A percentile compares a stretch with the other conserved stretches of the same genome.
These are phyloP conservation scores for Globisporangium orthogonon DNA, from an alignment of 352 stramenopile species.

Conservation along the genomic window DNA sequence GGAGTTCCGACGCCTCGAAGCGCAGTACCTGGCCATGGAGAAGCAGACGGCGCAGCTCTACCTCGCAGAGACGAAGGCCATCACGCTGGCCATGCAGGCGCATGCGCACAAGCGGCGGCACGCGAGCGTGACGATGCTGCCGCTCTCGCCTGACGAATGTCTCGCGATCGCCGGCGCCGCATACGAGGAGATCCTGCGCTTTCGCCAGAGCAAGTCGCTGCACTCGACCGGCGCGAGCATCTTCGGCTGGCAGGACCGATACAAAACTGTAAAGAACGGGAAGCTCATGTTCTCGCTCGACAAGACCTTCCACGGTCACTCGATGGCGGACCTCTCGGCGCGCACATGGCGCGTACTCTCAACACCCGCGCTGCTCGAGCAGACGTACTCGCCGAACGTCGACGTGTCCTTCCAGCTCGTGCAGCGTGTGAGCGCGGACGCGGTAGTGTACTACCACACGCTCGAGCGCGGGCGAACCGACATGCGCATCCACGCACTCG, in stretches of 20 bases:
- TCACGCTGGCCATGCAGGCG: slow-evolving; percentile 17
- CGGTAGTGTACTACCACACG: slow-evolving; percentile 68
- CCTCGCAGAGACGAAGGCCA: slow-evolving; percentile 30
- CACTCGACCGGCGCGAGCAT: slow-evolving; percentile 51
- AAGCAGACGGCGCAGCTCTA: slow-evolving; percentile 35
- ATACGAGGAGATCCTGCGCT: slow-evolving; percentile 42
- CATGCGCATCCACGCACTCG: slow-evolving; percentile 50
- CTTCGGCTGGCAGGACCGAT: slow-evolving; percentile 60
- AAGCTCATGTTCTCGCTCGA: slow-evolving; percentile 63
- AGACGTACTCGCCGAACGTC: slow-evolving; percentile 42
- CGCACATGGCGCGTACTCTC: slow-evolving; percentile 50
- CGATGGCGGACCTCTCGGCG: slow-evolving; percentile 29
- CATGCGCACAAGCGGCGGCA: slow-evolving; percentile 11
- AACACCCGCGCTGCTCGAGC: slow-evolving; percentile 31
- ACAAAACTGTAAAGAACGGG: slow-evolving; percentile 34
- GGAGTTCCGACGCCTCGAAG: slow-evolving; percentile 38
- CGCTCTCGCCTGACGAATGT: slow-evolving; percentile 36
- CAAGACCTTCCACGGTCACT: slow-evolving; percentile 40
- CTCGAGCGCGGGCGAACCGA: slow-evolving; percentile 44
- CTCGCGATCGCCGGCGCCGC: slow-evolving; percentile 34
- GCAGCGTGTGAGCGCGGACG: slow-evolving; percentile 48
- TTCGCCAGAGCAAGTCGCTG: slow-evolving; percentile 36
- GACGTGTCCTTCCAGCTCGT: slow-evolving; percentile 58
- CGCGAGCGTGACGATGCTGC: slow-evolving; percentile 29
- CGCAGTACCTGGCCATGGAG: slow-evolving; percentile 40